Evolutionary conservation across 1,284 basidiomycete genomes (phyloP), one percentile per base, ranked within the genome.

Genomic region (Rhodotorula mucilaginosa): DNA sequence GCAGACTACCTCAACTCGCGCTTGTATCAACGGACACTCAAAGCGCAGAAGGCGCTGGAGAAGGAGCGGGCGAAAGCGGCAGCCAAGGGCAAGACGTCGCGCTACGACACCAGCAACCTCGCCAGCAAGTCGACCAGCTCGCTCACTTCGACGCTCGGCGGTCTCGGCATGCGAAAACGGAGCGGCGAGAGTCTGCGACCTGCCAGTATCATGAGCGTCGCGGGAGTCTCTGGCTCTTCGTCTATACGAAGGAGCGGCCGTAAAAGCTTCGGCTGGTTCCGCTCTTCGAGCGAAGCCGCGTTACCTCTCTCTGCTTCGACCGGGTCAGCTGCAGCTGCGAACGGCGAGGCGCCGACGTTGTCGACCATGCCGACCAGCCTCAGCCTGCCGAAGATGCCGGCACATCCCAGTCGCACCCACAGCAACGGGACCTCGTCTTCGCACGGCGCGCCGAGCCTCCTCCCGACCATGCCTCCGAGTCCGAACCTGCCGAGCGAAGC

Each of bases 31-130:
- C 73, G 75, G 15, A 76, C 73, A 19, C 59, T 71, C 47, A 76
- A 76, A 61, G 75, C 75, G 57, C 75, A 74, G 47, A 74, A 74
- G 46, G 69, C 68, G 16, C 64, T 76, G 44, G 75, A 76, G 48
- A 76, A 76, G 70, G 74, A 76, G 48, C 70, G 74, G 18, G 67
- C 64, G 26, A 74, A 71, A 49, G 72, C 72, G 5, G 69, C 72
- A 8, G 61, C 69, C 31, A 75, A 73, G 49, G 71, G 71, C 60
- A 73, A 73, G 56, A 47, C 67, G 44, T 66, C 66, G 23, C 69
- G 70, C 21, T 71, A 71, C 66, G 70, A 71, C 46, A 19, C 52
- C 31, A 18, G 31, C 23, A 56, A 46, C 4, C 60, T 54, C 4
- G 66, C 70, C n/a, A 61, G 56, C 48, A 68, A 63, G 49, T 68